Evolutionary conservation across 139 green algal genomes (phyloP).

Genomic region (Chlorella sorokiniana): DNA sequence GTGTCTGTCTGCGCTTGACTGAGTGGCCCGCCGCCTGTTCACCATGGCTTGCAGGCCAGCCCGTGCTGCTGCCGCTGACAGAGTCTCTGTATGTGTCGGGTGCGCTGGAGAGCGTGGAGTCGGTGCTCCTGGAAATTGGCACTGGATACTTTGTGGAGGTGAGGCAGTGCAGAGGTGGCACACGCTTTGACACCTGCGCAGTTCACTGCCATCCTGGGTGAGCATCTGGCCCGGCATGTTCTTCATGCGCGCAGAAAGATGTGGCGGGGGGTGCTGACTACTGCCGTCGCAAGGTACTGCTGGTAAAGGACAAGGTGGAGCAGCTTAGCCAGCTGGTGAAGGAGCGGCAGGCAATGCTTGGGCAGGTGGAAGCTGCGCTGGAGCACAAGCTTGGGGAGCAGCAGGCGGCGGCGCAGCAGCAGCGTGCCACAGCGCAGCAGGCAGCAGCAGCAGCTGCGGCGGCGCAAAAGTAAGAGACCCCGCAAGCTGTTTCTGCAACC

Average conservation of each 20-base stretch:
- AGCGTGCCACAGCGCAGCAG: slow-evolving; percentile 1
- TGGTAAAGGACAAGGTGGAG: slow-evolving; percentile 69
- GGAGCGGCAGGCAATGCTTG: slow-evolving; percentile 22
- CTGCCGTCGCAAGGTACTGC: slow-evolving; percentile 72
- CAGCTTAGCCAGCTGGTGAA: slow-evolving; percentile 43
- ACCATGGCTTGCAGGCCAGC: slow-evolving; percentile 64
- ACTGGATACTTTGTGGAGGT: slow-evolving; percentile 93
- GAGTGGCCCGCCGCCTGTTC: not conserved
- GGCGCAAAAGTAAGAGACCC: not conserved
- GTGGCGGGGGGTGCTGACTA: slow-evolving; percentile 69
- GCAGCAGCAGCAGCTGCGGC: not conserved
- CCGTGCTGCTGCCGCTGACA: slow-evolving; percentile 89
- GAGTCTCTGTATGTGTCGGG: slow-evolving; percentile 87
- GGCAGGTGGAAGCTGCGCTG: slow-evolving; percentile 7
- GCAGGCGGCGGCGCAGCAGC: slow-evolving; percentile 14
- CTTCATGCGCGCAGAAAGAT: slow-evolving; percentile 57
- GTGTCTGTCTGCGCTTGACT: not conserved
- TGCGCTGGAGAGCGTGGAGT: slow-evolving; percentile 67
- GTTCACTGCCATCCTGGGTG: not conserved
- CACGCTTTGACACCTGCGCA: too few relatives aligned
- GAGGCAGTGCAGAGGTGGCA: not conserved
- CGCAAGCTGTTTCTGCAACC: too few relatives aligned
- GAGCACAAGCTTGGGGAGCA: slow-evolving; percentile 9
- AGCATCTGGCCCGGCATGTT: not conserved
- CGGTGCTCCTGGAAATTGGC: slow-evolving; percentile 89